Conservation (phyloP, 306 rosid species). For the Hippophae rhamnoides region DNA sequence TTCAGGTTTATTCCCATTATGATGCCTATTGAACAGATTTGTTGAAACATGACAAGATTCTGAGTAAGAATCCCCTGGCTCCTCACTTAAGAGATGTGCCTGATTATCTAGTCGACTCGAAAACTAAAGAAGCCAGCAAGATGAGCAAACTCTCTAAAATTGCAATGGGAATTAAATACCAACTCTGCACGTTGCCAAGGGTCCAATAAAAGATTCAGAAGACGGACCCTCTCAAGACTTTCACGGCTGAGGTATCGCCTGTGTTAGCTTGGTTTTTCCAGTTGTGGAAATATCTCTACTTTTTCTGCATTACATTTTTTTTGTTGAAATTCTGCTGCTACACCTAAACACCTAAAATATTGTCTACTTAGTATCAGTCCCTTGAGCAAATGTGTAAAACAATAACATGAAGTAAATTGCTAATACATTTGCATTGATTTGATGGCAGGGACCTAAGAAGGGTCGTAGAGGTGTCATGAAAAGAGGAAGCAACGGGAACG, state of each 20-base stretch:
- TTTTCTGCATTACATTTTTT: background rate
- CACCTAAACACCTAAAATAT: background rate
- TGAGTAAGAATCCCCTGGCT: constrained; percentile 87
- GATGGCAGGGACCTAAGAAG: constrained; percentile 9
- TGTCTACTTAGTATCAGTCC: background rate
- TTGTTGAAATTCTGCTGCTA: background rate
- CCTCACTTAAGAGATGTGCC: constrained; percentile 75
- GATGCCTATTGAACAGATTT: constrained; percentile 46
- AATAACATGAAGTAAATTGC: background rate
- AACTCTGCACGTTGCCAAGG: background rate
- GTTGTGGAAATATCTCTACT: background rate
- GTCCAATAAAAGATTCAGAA: constrained; percentile 14
- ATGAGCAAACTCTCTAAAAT: constrained; percentile 63
- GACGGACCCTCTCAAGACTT: constrained; percentile 21
- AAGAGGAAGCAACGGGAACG: constrained; percentile 2
- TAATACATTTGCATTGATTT: background rate
- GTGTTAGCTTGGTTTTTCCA: background rate
- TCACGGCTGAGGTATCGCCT: constrained; percentile 15
- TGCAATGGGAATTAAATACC: constrained; percentile 27
- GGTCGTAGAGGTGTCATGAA: constrained; percentile 9
- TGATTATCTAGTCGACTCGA: constrained; percentile 62
- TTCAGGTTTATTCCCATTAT: background rate
- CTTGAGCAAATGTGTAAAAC: background rate
- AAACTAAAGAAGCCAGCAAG: constrained; percentile 74
- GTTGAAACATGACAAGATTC: constrained; percentile 81